phyloP scores from a whole-genome alignment of 2,329 filamentous ascomycete genomes.

The Venturiaceae sp. region DNA sequence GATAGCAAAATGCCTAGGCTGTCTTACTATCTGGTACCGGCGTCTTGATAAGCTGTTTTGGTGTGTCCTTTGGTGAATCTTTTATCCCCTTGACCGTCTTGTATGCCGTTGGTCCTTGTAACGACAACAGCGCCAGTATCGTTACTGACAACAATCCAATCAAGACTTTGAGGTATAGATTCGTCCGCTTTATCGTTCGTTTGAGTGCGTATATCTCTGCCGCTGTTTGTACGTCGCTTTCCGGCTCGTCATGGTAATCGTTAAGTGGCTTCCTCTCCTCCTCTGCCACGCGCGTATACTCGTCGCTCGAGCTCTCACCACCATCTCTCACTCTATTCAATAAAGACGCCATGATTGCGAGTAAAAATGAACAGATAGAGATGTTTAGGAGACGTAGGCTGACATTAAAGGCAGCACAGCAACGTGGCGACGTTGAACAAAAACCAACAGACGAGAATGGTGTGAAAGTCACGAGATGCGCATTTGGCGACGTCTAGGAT shows the following conservation, averaged over 20 bases:
- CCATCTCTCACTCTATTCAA: not conserved
- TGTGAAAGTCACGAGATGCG: not conserved
- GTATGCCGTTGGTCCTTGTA: not conserved
- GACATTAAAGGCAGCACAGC: not conserved
- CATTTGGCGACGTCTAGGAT: not conserved
- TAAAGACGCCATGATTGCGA: not conserved
- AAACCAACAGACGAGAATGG: not conserved
- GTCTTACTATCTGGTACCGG: slow-evolving; percentile 5
- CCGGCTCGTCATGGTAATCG: not conserved
- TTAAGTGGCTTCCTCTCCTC: not conserved
- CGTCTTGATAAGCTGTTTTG: slow-evolving; percentile 1
- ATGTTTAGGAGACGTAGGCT: not conserved
- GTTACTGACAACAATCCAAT: not conserved
- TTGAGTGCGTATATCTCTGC: slow-evolving; percentile 6
- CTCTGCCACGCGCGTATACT: not conserved
- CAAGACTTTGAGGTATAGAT: slow-evolving; percentile 5
- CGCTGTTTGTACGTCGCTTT: not conserved
- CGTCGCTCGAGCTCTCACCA: not conserved
- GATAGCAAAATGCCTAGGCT: not conserved
- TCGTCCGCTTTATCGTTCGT: not conserved
- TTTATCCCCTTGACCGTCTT: not conserved
- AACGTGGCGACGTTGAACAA: not conserved
- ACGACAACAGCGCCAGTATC: not conserved
- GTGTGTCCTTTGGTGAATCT: not conserved
- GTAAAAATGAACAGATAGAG: not conserved